Evolutionary conservation across 108 stramenopile species (phyloP), one percentile per base, ranked within the genome.

Genomic region (Skeletonema tropicum): DNA sequence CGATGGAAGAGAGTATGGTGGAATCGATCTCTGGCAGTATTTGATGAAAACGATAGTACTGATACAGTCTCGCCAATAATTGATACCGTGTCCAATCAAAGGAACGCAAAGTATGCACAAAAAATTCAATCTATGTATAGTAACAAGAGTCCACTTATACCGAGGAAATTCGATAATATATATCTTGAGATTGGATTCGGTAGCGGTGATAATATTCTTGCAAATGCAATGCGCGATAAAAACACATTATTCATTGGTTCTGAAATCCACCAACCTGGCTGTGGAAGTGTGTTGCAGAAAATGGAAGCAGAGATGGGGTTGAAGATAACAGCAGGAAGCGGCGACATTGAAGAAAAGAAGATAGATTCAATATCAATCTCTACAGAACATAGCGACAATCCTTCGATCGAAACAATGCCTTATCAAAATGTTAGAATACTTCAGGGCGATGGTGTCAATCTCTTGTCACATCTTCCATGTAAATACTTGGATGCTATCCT

Each of bases 101-200:
- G 55, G 21, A 55, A 15, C 8, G 29, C 52, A 36, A 61, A 63
- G 21, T 62, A 83, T 73, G 46, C 33, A 6, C 14, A 66, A 25
- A 66, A 55, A 75, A 80, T 71, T 78, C 71, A 77, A 62, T 60
- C 46, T 2, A 68, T 35, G 65, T 76, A 11, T 71, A 49, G 2
- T 42, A 49, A 62, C 41, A 77, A 60, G 72, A 57, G 68, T 38
- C 46, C 32, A 68, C 32, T 55, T 14, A 36, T 66, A 71, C 23
- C 77, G 14, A 29, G 46, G 76, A n/a, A 55, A 46, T 64, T 55
- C 33, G 29, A 66, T 67, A 5, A 87, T 21, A 83, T 85, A 31
- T 86, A 86, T 84, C 68, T 90, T 19, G 92, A 93, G 59, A 82
- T 93, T 46, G 92, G 92, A 12, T 89, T 88, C 73, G 92, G 92